Base-by-base conservation (phyloP, 805 yeast genomes). In the Pichia rugopelliculosa region DNA sequence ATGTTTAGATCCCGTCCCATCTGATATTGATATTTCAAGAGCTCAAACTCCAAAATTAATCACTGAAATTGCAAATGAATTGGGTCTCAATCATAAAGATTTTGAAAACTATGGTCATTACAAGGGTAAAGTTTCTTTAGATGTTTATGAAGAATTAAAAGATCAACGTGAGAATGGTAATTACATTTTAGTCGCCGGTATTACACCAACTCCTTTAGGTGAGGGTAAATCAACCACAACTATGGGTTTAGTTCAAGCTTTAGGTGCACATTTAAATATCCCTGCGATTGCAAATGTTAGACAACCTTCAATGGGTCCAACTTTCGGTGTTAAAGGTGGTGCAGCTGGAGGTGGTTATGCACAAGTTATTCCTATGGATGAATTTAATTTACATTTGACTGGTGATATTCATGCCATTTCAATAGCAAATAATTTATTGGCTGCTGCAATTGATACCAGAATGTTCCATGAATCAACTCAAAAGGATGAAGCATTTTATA, bases 261-360 rank as follows among this genome's bases (percentile, higher is more conserved):
- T 84, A 51, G 86, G 89, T 53, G 89, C 89, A 36, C 89, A 82
- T 59, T 70, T 84, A 64, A 73, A 77, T 45, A 73, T 77, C 56
- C 79, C 82, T 50, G 82, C 83, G 13, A 75, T 84, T 60, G 93
- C 91, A 54, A 84, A 84, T 61, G 93, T 84, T 45, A 78, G 93
- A 73, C 93, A 84, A 64, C 93, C 93, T 23, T 82, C 89, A 9
- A 83, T 84, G 90, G 93, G 93, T 47, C 93, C 93, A 54, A 84
- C 93, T 18, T 84, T 84, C 59, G 93, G 93, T 69, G 83, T 84
- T 56, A 84, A 84, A 65, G 93, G 93, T 67, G 93, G 93, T 69
- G 93, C 93, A 56, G 93, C 93, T 8, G 93, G 93, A 64, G 91
- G 93, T 65, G 93, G 93, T 51, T 84, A 84, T 62, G 82, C 93